Evolutionary conservation across 2,329 filamentous ascomycete genomes (phyloP), one percentile per base, ranked within the genome.

Genomic region (Aspergillus sp.): DNA sequence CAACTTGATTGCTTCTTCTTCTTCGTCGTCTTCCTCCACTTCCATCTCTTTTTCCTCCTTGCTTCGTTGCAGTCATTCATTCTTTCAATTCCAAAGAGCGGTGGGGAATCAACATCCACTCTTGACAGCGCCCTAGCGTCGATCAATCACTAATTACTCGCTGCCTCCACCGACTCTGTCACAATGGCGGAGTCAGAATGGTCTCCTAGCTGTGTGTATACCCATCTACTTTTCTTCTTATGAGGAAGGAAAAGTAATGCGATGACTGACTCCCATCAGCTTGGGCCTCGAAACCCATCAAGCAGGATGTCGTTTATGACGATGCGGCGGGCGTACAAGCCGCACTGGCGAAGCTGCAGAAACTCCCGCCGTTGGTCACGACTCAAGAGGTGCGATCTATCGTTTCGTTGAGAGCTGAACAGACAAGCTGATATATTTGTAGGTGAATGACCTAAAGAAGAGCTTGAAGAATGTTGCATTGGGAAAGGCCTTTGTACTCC

Each of bases 401-500:
- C 38, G 19, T 45, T 52, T 28, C 2, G 39, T 8, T n/a, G 5
- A 12, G 7, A 49, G 6, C 28, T 28, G 21, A 2, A n/a, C 39
- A 15, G 7, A 28, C 15, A 12, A 17, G 10, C 15, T 52, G 23
- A 25, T 28, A 17, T 52, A 5, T 2, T 9, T 32, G 36, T 49
- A 80, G 76, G 96, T 99, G 71, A 83, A 86, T 68, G 89, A 87
- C 64, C 84, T 99, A 56, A 92, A 92, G 73, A 82, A 86, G 55
- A 89, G 87, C 69, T 84, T 99, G 21, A 87, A 87, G 61, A 91
- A 97, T 79, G 95, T 96, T 5, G 95, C 95, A 5, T 81, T 90
- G 38, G 95, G 95, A 36, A 92, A 94, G 66, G 91, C 94, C 12
- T 98, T 99, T 75, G 83, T 99, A 9, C 86, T 99, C 4, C 95